phyloP scores from a whole-genome alignment of 805 yeast genomes.

The Myxozyma kluyveri region DNA sequence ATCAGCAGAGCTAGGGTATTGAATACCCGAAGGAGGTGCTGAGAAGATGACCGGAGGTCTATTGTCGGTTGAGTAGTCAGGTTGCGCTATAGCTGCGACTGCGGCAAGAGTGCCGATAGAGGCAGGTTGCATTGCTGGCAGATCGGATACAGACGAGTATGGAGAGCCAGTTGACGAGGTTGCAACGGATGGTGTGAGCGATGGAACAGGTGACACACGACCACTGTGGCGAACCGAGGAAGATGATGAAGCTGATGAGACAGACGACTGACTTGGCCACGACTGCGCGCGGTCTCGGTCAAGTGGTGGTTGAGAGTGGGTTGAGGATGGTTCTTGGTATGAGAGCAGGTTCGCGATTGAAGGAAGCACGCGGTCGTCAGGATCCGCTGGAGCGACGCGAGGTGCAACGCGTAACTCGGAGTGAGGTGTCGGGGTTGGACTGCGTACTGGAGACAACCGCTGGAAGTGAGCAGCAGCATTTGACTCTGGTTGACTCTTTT shows the following conservation, averaged over 20 bases:
- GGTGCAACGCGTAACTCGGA: background rate
- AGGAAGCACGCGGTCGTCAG: background rate
- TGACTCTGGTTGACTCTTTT: too few relatives aligned
- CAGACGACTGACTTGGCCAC: too few relatives aligned
- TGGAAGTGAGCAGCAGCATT: background rate
- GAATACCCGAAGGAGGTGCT: too few relatives aligned
- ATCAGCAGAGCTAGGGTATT: background rate
- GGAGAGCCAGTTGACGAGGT: background rate
- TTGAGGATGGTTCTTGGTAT: background rate
- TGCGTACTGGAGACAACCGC: background rate
- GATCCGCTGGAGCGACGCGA: background rate
- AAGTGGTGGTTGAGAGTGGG: background rate
- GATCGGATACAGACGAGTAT: background rate
- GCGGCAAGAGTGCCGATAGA: background rate
- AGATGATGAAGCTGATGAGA: background rate
- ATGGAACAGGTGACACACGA: background rate
- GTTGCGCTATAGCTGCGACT: background rate
- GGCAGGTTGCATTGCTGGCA: background rate
- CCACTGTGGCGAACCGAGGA: background rate
- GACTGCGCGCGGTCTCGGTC: background rate
- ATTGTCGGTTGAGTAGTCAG: too few relatives aligned
- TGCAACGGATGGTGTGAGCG: background rate
- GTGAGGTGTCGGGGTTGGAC: background rate
- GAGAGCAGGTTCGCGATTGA: background rate
- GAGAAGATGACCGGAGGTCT: too few relatives aligned